A percentile compares a stretch with the other conserved stretches of the same genome.
phyloP scores from a whole-genome alignment of 352 stramenopile species.

The Peronospora farinosa region DNA sequence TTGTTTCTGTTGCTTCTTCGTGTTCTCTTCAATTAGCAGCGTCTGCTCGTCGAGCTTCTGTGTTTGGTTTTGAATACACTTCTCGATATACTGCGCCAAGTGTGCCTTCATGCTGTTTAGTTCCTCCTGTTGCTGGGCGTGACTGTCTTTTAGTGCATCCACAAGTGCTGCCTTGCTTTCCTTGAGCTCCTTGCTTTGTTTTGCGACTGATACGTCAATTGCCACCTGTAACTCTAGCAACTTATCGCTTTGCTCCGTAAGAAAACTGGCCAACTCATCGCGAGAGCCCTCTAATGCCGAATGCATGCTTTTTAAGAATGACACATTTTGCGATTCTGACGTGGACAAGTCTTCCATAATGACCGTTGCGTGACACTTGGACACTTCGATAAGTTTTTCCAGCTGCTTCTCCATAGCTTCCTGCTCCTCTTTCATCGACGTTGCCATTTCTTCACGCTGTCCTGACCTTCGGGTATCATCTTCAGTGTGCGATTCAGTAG shows the following conservation, averaged over 20 bases:
- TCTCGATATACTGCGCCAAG: slow-evolving; percentile 39
- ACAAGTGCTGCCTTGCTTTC: slow-evolving; percentile 31
- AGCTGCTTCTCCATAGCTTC: slow-evolving; percentile 30
- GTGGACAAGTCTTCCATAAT: slow-evolving; percentile 25
- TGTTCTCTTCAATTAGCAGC: slow-evolving; percentile 33
- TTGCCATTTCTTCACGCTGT: slow-evolving; percentile 24
- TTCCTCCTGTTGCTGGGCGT: slow-evolving; percentile 36
- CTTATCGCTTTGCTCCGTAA: slow-evolving; percentile 41
- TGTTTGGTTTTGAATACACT: slow-evolving; percentile 34
- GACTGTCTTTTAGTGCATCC: slow-evolving; percentile 27
- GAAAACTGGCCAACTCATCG: slow-evolving; percentile 30
- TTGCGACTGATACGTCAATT: slow-evolving; percentile 43
- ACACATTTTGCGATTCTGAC: slow-evolving; percentile 26
- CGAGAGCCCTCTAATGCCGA: slow-evolving; percentile 27
- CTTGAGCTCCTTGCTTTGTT: slow-evolving; percentile 37
- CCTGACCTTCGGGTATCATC: slow-evolving; percentile 12
- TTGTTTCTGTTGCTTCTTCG: slow-evolving; percentile 32
- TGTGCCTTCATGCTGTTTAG: slow-evolving; percentile 42
- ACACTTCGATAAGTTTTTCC: slow-evolving; percentile 29
- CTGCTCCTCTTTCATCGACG: slow-evolving; percentile 24
- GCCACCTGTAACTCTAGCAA: slow-evolving; percentile 39
- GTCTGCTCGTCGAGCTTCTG: slow-evolving; percentile 44
- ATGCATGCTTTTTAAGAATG: slow-evolving; percentile 32
- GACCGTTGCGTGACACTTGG: slow-evolving; percentile 27
- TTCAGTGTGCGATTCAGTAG: slow-evolving; percentile 13